A percentile compares a stretch with the other conserved stretches of the same genome.
Conservation (phyloP, 2,329 filamentous ascomycete species). For the Uncinocarpus reesii region DNA sequence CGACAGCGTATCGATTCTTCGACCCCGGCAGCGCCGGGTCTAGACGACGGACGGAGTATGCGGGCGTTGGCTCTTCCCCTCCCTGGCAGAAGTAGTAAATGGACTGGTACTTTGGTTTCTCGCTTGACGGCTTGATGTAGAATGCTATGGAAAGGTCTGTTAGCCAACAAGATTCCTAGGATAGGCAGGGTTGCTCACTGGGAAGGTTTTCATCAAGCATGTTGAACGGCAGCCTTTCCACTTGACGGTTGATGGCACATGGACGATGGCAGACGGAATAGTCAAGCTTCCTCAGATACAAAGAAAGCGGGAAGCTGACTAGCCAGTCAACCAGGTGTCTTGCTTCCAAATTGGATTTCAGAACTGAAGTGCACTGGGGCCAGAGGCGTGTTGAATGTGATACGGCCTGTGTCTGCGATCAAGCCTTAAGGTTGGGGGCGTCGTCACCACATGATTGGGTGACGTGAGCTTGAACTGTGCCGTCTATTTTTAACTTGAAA, state of each 20-base stretch:
- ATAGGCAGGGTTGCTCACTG: slow-evolving; percentile 35
- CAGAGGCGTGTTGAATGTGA: too few species aligned
- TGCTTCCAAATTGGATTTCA: not conserved
- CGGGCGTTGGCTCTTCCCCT: slow-evolving; percentile 67
- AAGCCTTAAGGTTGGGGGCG: too few species aligned
- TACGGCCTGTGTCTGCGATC: too few species aligned
- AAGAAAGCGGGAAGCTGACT: too few species aligned
- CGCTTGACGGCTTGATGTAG: slow-evolving; percentile 47
- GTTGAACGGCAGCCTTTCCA: slow-evolving; percentile 15
- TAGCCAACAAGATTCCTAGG: not conserved
- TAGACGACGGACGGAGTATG: slow-evolving; percentile 69
- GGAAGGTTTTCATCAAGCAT: slow-evolving; percentile 97
- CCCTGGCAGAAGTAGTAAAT: slow-evolving; percentile 49
- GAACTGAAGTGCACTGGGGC: too few species aligned
- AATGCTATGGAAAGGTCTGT: slow-evolving; percentile 38
- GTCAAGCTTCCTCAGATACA: not conserved
- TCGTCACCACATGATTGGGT: too few species aligned
- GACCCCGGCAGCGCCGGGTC: slow-evolving; percentile 60
- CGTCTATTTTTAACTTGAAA: too few species aligned
- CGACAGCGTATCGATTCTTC: slow-evolving; percentile 75
- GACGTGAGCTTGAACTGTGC: too few species aligned
- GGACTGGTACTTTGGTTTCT: slow-evolving; percentile 33
- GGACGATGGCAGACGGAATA: not conserved
- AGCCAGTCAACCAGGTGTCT: not conserved
- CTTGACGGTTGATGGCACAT: not conserved